Evolutionary conservation across 2,329 filamentous ascomycete species (phyloP), one percentile per base, ranked within the genome.

Genomic region (Achaetomium macrosporum): DNA sequence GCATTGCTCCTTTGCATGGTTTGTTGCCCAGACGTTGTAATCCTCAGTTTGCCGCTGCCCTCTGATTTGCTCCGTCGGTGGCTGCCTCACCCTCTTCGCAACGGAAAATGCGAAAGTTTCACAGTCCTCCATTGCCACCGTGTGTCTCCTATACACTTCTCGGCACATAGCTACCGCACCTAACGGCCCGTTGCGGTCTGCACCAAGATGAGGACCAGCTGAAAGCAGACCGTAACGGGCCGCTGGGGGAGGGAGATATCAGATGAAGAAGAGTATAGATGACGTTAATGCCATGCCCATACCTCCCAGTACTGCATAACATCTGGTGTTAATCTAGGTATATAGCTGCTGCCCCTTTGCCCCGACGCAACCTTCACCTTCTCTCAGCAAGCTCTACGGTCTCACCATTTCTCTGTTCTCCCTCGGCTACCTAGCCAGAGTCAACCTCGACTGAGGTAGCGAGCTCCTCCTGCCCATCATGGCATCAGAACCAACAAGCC

Each of bases 401-500:
- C 16, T 12, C 5, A n/a, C 19, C 29, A 17, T 30, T 44, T 29
- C 25, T 16, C 53, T 20, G 25, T 25, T 25, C 25, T 25, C 25
- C 13, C 48, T 51, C 44, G 35, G 31, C 29, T 39, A 7, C 25
- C 7, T 25, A 25, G 35, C 12, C 36, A 37, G 43, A 39, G n/a
- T n/a, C 13, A 29, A 12, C 36, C 8, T 51, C 30, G 16, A 30
- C 19, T 40, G 25, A 25, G 25, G 25, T 25, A 43, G 45, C 43
- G 39, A 48, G 40, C 33, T 33, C 17, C 19, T 33, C 31, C 42
- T 29, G 15, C 33, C 51, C 45, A 42, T 35, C 43, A 57, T 57
- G 57, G 51, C 54, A 42, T 51, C 57, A 30, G 57, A 57, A 42
- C 57, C 57, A 10, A 57, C 51, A 13, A 57, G 42, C 47, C 43